phyloP scores from a whole-genome alignment of 129 eudicot species.

The Gnaphalium uliginosum region DNA sequence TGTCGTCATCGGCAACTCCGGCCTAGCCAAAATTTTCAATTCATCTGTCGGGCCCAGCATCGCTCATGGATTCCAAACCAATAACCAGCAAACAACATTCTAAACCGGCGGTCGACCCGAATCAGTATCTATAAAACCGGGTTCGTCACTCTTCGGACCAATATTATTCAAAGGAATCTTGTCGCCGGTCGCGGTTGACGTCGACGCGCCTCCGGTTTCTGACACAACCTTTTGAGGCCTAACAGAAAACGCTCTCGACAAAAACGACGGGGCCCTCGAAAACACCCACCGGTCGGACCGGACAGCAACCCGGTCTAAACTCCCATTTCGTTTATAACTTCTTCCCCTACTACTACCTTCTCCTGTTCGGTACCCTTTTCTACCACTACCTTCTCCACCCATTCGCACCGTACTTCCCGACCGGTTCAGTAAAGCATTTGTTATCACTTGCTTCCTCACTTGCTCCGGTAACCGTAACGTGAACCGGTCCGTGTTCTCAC shows the following conservation, averaged over 20 bases:
- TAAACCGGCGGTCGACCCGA: slow-evolving; percentile 65
- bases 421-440: slow-evolving; percentile 60
- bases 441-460: slow-evolving; percentile 67
- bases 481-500: slow-evolving; percentile 69
- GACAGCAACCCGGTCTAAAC: slow-evolving; percentile 44
- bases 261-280: slow-evolving; percentile 49
- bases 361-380: slow-evolving; percentile 54
- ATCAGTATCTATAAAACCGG: slow-evolving; percentile 36
- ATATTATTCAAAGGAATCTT: slow-evolving; percentile 41
- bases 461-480: slow-evolving; percentile 66
- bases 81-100: slow-evolving; percentile 15
- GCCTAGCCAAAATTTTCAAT: slow-evolving; percentile 14
- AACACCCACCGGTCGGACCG: slow-evolving; percentile 72
- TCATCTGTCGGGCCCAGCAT: slow-evolving; percentile 16
- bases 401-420: slow-evolving; percentile 47
- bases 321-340: slow-evolving; percentile 41
- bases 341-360: slow-evolving; percentile 51
- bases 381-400: slow-evolving; percentile 47
- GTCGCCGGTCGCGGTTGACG: slow-evolving; percentile 34
- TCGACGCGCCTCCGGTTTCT: slow-evolving; percentile 51
- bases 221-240: slow-evolving; percentile 61
- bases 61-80: slow-evolving; percentile 7
- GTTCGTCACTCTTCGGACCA: slow-evolving; percentile 55
- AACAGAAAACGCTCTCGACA: slow-evolving; percentile 57
- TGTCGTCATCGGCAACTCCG: slow-evolving; percentile 25